These are phyloP conservation scores for Trichocomaceae sp. DNA, from an alignment of 2,329 filamentous ascomycete genomes.

Conservation along the genomic window DNA sequence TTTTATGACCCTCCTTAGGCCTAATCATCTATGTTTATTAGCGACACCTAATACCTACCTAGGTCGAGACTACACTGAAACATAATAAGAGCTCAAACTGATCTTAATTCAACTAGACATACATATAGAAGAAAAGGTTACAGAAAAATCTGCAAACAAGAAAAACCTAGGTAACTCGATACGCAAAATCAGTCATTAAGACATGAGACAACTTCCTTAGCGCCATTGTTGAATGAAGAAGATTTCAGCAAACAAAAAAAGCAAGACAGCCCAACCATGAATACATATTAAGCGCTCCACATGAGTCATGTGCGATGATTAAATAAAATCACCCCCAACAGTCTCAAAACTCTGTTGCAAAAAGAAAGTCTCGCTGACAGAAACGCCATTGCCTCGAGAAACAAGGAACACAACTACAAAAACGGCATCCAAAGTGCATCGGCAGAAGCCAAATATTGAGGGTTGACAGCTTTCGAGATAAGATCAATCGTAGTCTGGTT, in stretches of 20 bases:
- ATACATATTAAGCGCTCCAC: neutral
- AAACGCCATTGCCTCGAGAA: conserved; percentile 3
- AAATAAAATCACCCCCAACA: neutral
- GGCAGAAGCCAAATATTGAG: conserved; percentile 76
- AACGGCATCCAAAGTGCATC: conserved; percentile 98
- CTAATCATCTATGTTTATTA: neutral
- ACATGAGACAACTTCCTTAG: neutral
- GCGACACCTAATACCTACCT: neutral
- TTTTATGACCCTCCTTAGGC: neutral
- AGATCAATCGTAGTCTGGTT: conserved; percentile 97
- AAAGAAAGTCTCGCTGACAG: neutral
- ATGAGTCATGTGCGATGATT: neutral
- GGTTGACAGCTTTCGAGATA: conserved; percentile 87
- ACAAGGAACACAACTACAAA: conserved; percentile 48
- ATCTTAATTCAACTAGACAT: conserved; percentile 8
- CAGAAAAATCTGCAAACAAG: conserved; percentile 3
- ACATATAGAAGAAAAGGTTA: conserved; percentile 10
- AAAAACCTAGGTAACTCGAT: conserved; percentile 13
- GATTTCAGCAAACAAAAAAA: neutral
- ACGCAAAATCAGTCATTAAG: conserved; percentile 10
- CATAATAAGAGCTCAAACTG: neutral
- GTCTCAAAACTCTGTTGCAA: neutral
- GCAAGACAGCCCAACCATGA: neutral
- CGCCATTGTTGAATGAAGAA: conserved; percentile 9
- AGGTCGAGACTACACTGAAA: too few relatives aligned